These are phyloP conservation scores for Abortiporus biennis DNA, from an alignment of 1,284 basidiomycete species.

Conservation along the genomic window DNA sequence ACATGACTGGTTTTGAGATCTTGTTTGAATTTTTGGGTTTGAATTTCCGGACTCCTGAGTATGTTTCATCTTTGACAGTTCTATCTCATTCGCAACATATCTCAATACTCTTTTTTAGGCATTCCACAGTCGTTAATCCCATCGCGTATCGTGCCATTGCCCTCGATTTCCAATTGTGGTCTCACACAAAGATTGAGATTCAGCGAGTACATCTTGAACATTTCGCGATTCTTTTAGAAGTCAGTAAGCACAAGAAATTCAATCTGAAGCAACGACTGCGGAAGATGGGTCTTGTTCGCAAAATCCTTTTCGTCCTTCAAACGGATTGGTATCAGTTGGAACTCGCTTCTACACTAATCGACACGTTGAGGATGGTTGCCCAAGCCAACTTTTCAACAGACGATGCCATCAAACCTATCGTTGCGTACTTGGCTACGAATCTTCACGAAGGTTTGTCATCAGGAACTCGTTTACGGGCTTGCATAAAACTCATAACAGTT, in stretches of 20 bases:
- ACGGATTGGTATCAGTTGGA: slow-evolving; percentile 66
- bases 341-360: slow-evolving; percentile 48
- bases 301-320: slow-evolving; percentile 77
- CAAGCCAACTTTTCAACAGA: slow-evolving; percentile 63
- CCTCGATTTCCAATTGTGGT: slow-evolving; percentile 91
- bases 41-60: slow-evolving; percentile 79
- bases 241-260: slow-evolving; percentile 70
- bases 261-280: slow-evolving; percentile 65
- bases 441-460: slow-evolving; percentile 59
- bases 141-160: slow-evolving; percentile 81
- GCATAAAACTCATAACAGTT: background rate
- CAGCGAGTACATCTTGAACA: slow-evolving; percentile 77
- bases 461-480: slow-evolving; percentile 1
- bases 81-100: slow-evolving; percentile 4
- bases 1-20: slow-evolving; percentile 69
- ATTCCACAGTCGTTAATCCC: slow-evolving; percentile 78
- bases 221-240: slow-evolving; percentile 67
- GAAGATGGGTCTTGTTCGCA: slow-evolving; percentile 70
- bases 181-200: slow-evolving; percentile 60
- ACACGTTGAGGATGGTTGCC: slow-evolving; percentile 51
- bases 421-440: slow-evolving; percentile 82
- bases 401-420: slow-evolving; percentile 76
- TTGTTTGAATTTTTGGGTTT: slow-evolving; percentile 83
- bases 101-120: slow-evolving; percentile 32
- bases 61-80: slow-evolving; percentile 24